Conservation (phyloP, 768 basidiomycete genomes). For the Suillus sp. region DNA sequence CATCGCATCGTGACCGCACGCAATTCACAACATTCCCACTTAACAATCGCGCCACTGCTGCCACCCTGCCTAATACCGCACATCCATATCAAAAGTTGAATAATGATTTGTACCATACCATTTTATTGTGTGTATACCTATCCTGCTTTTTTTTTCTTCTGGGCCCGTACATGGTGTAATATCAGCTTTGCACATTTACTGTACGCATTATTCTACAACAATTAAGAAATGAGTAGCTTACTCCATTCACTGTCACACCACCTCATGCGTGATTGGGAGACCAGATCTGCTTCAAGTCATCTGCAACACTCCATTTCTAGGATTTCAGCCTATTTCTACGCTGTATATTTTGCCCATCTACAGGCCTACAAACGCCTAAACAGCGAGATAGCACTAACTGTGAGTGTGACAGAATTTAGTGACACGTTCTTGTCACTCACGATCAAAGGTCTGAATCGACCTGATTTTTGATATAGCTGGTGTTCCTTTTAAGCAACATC, state of each 20-base stretch:
- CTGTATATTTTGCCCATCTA: too few species aligned
- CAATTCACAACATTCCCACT: slow-evolving; percentile 29
- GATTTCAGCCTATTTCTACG: too few species aligned
- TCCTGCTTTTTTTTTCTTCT: slow-evolving; percentile 20
- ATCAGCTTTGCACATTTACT: slow-evolving; percentile 35
- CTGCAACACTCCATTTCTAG: too few species aligned
- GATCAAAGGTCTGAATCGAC: background rate
- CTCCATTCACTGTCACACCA: too few species aligned
- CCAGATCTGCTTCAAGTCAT: too few species aligned
- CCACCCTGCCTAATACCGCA: slow-evolving; percentile 21
- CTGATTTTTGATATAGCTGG: slow-evolving; percentile 46
- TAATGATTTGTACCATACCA: slow-evolving; percentile 33
- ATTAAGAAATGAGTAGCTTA: too few species aligned
- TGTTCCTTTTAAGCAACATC: slow-evolving; percentile 40
- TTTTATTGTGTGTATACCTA: slow-evolving; percentile 34
- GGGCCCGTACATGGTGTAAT: slow-evolving; percentile 34
- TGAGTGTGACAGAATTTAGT: too few species aligned
- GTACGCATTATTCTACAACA: slow-evolving; percentile 35
- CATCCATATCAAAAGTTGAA: slow-evolving; percentile 24
- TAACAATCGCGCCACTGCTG: slow-evolving; percentile 31
- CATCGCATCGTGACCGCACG: slow-evolving; percentile 26
- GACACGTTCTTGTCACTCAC: background rate
- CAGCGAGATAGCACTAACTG: too few species aligned
- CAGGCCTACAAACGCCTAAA: too few species aligned
- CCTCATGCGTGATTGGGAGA: too few species aligned